phyloP scores from a whole-genome alignment of 768 basidiomycete species.

The Dictyophora rubrovolvata region DNA sequence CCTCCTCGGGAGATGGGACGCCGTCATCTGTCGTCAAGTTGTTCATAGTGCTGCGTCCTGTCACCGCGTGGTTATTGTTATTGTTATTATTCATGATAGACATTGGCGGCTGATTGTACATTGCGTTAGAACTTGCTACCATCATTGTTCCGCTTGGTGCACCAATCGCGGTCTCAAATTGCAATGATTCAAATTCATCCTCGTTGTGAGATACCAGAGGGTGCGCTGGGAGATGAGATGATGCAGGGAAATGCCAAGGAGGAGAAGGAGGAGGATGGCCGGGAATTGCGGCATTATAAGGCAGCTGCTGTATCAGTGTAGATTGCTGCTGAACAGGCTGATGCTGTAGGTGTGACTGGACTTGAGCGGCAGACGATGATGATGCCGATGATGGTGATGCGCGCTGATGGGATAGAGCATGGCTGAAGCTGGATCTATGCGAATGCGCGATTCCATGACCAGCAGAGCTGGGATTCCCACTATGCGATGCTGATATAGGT shows the following conservation, averaged over 20 bases:
- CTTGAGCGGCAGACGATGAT: neutral
- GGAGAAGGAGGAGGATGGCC: neutral
- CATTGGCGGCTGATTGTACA: neutral
- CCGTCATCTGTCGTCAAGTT: neutral
- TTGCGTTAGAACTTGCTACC: neutral
- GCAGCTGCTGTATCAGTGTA: neutral
- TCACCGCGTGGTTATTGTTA: neutral
- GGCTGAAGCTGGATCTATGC: neutral
- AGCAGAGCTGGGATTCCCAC: neutral
- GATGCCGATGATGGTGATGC: neutral
- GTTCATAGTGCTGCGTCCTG: neutral
- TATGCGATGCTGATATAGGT: neutral
- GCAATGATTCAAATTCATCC: neutral
- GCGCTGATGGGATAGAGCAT: neutral
- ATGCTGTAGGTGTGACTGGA: neutral
- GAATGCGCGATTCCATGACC: no score
- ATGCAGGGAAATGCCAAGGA: slow-evolving; percentile 29
- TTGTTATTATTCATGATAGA: neutral
- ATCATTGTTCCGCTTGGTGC: neutral
- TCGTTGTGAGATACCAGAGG: slow-evolving; percentile 6
- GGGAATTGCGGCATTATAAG: neutral
- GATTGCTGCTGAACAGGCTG: neutral
- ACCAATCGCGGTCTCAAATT: neutral
- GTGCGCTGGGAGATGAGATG: slow-evolving; percentile 15
- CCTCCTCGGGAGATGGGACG: neutral